These are phyloP conservation scores for Rhizopogon roseolus DNA, from an alignment of 768 basidiomycete species.

Conservation along the genomic window DNA sequence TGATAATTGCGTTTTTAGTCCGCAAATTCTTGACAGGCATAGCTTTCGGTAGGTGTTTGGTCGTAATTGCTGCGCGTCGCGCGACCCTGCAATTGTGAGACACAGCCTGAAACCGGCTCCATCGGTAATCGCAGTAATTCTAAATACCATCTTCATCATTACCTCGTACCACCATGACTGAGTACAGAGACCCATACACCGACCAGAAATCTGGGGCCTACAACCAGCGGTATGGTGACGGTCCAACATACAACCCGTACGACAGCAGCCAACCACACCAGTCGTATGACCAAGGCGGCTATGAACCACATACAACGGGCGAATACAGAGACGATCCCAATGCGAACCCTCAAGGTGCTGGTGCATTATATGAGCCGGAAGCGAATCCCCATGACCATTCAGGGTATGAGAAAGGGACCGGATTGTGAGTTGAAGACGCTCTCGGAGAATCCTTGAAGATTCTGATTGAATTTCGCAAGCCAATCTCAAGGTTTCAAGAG, in stretches of 20 bases:
- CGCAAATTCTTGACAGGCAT: no score
- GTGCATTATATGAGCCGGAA: conserved; percentile 8
- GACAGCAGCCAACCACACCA: conserved; percentile 38
- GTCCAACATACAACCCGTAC: conserved; percentile 44
- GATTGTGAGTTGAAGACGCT: neutral
- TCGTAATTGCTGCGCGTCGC: neutral
- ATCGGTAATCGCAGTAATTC: neutral
- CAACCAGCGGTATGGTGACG: conserved; percentile 29
- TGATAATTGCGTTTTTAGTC: no score
- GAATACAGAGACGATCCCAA: conserved; percentile 37
- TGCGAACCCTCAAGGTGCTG: conserved; percentile 8
- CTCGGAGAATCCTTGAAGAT: conserved; percentile 1
- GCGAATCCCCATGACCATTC: conserved; percentile 36
- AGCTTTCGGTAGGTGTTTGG: no score
- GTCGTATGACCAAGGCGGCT: conserved; percentile 47
- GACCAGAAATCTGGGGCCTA: conserved; percentile 24
- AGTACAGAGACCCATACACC: conserved; percentile 54
- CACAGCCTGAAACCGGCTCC: neutral
- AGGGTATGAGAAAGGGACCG: conserved; percentile 29
- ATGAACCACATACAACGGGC: conserved; percentile 17
- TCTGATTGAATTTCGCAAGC: conserved; percentile 9
- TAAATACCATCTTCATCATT: neutral
- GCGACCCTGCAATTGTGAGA: neutral
- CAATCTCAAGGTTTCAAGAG: conserved; percentile 32
- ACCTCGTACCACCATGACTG: conserved; percentile 30